Conservation (phyloP, 2,329 filamentous ascomycete species). For the Microcyclospora tardicrescens region DNA sequence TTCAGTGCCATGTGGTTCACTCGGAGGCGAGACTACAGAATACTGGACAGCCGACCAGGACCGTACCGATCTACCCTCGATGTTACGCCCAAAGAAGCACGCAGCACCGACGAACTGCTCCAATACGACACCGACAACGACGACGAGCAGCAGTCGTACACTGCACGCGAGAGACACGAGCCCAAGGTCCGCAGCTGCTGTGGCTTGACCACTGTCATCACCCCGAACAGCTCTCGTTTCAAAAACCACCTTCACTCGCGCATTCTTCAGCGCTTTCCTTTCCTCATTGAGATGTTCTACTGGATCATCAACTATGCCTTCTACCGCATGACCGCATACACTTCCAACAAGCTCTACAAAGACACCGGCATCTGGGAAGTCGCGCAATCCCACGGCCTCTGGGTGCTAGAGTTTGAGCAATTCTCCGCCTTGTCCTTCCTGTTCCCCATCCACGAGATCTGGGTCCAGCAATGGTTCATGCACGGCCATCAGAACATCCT, state of each 20-base stretch:
- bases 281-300: conserved; percentile 62
- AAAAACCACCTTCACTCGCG: conserved; percentile 47
- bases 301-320: conserved; percentile 54
- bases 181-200: conserved; percentile 40
- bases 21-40: conserved; percentile 31
- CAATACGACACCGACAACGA: conserved; percentile 24
- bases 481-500: conserved; percentile 39
- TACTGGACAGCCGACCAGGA: conserved; percentile 23
- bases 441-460: conserved; percentile 40
- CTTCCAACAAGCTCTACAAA: conserved; percentile 15
- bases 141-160: conserved; percentile 22
- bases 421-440: conserved; percentile 37
- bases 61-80: conserved; percentile 24
- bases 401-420: conserved; percentile 44
- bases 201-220: conserved; percentile 37
- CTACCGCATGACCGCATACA: conserved; percentile 42
- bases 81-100: conserved; percentile 2
- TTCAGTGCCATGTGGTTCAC: conserved; percentile 37
- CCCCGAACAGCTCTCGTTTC: conserved; percentile 31
- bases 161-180: conserved; percentile 27
- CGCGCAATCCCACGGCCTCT: conserved; percentile 42
- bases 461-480: conserved; percentile 46
- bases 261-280: conserved; percentile 54
- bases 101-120: conserved; percentile 25
- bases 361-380: conserved; percentile 40